These are phyloP conservation scores for Colletotrichum chrysophilum DNA, from an alignment of 2,329 filamentous ascomycete genomes.

Conservation along the genomic window DNA sequence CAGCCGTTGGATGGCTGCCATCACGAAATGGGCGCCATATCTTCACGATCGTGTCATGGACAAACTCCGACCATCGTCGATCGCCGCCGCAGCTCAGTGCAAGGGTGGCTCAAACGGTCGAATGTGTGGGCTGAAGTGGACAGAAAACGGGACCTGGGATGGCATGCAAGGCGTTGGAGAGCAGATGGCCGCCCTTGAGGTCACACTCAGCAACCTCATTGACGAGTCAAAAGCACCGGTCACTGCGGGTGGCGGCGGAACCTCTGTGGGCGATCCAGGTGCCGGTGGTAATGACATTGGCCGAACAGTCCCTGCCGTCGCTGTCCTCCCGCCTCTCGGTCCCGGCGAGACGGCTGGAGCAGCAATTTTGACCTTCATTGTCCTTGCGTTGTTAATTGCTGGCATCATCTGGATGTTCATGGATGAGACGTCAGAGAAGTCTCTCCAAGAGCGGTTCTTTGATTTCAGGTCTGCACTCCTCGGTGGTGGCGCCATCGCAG, in stretches of 20 bases:
- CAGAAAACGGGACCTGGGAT: conserved; percentile 58
- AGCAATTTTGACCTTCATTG: conserved; percentile 64
- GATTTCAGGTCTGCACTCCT: conserved; percentile 25
- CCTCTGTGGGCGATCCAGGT: conserved; percentile 51
- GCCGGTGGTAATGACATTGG: conserved; percentile 53
- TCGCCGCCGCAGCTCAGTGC: conserved; percentile 62
- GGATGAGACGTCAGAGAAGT: conserved; percentile 49
- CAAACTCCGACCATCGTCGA: conserved; percentile 58
- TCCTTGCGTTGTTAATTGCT: conserved; percentile 59
- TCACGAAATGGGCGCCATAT: conserved; percentile 68
- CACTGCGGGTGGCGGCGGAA: conserved; percentile 62
- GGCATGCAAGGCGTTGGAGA: conserved; percentile 68
- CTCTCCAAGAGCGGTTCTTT: conserved; percentile 34
- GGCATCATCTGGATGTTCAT: conserved; percentile 55
- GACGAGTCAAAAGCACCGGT: conserved; percentile 39
- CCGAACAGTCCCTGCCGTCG: conserved; percentile 31
- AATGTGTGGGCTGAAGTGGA: conserved; percentile 68
- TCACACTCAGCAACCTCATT: conserved; percentile 67
- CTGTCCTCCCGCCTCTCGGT: conserved; percentile 36
- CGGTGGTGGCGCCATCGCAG: conserved; percentile 1
- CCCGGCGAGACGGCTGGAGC: conserved; percentile 72
- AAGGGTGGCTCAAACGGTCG: conserved; percentile 59
- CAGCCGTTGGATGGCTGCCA: conserved; percentile 65
- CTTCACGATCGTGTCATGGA: conserved; percentile 59
- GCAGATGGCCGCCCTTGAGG: conserved; percentile 73